These are phyloP conservation scores for Pyronema domesticum DNA, from an alignment of 495 filamentous ascomycete species.

Conservation along the genomic window DNA sequence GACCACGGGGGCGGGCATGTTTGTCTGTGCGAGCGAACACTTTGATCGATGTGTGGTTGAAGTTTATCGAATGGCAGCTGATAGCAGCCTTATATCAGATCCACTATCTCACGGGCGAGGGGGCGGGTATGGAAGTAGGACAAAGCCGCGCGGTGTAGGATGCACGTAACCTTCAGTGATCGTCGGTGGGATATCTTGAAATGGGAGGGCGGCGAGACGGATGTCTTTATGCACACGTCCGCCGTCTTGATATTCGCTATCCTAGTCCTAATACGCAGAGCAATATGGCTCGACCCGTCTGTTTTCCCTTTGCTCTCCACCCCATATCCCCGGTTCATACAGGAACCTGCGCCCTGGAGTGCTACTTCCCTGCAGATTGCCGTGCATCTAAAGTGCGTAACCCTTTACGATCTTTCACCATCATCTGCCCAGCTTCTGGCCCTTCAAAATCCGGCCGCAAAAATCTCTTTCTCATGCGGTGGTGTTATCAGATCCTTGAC, in stretches of 20 bases:
- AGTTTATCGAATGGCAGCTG: too few species aligned
- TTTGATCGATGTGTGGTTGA: background rate
- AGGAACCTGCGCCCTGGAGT: background rate
- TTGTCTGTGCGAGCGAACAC: background rate
- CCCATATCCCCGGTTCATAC: background rate
- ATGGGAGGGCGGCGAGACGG: background rate
- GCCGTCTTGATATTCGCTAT: background rate
- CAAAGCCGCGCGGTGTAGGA: background rate
- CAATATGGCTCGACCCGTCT: background rate
- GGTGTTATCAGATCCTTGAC: slow-evolving; percentile 7
- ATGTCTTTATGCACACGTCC: background rate
- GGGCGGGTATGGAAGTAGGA: background rate
- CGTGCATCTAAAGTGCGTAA: background rate
- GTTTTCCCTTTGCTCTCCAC: background rate
- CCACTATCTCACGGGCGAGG: background rate
- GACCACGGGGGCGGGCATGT: background rate
- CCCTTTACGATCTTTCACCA: background rate
- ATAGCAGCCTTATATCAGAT: background rate
- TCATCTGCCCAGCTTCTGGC: background rate
- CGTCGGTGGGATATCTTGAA: background rate
- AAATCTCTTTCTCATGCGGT: background rate
- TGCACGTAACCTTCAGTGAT: background rate
- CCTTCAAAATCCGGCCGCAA: background rate
- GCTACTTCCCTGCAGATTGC: background rate
- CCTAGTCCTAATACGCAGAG: background rate